Evolutionary conservation across 805 yeast species (phyloP).

Genomic region (Ogataea dorogensis): DNA sequence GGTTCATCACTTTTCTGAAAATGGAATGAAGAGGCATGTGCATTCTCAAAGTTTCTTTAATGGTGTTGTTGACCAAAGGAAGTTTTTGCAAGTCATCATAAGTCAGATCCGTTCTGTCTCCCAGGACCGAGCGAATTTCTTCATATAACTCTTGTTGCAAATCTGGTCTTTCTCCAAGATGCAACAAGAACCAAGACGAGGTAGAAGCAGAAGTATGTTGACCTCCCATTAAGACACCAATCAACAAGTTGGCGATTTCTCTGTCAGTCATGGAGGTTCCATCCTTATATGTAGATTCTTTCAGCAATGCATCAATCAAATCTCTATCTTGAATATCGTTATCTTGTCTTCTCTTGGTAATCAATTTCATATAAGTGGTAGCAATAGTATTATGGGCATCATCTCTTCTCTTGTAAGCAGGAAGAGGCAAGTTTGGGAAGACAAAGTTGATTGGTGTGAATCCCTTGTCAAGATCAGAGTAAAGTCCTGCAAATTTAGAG

Average conservation of each 20-base stretch:
- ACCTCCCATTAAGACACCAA: slow-evolving; percentile 98
- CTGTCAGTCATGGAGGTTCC: slow-evolving; percentile 93
- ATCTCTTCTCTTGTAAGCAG: slow-evolving; percentile 76
- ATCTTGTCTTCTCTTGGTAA: slow-evolving; percentile 65
- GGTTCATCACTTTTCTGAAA: slow-evolving; percentile 83
- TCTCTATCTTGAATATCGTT: slow-evolving; percentile 85
- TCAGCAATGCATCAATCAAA: slow-evolving; percentile 83
- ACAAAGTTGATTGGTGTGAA: slow-evolving; percentile 95
- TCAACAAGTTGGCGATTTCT: slow-evolving; percentile 88
- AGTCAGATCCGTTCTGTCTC: slow-evolving; percentile 56
- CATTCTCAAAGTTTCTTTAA: slow-evolving; percentile 91
- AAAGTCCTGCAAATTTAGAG: slow-evolving; percentile 78
- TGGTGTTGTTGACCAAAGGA: slow-evolving; percentile 77
- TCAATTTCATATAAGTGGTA: slow-evolving; percentile 74
- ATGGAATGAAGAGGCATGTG: slow-evolving; percentile 97
- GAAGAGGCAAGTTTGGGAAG: slow-evolving; percentile 88
- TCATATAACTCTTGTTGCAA: slow-evolving; percentile 76
- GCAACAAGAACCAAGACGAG: slow-evolving; percentile 90
- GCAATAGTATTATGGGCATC: slow-evolving; percentile 82
- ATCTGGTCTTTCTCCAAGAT: slow-evolving; percentile 83
- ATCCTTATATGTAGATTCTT: slow-evolving; percentile 82
- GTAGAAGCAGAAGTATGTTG: slow-evolving; percentile 98
- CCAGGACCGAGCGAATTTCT: slow-evolving; percentile 68
- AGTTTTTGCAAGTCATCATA: slow-evolving; percentile 82
- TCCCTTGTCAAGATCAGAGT: slow-evolving; percentile 92